Evolutionary conservation across 1,284 basidiomycete genomes (phyloP).

Genomic region (Erythrobasidium hasegawianum): DNA sequence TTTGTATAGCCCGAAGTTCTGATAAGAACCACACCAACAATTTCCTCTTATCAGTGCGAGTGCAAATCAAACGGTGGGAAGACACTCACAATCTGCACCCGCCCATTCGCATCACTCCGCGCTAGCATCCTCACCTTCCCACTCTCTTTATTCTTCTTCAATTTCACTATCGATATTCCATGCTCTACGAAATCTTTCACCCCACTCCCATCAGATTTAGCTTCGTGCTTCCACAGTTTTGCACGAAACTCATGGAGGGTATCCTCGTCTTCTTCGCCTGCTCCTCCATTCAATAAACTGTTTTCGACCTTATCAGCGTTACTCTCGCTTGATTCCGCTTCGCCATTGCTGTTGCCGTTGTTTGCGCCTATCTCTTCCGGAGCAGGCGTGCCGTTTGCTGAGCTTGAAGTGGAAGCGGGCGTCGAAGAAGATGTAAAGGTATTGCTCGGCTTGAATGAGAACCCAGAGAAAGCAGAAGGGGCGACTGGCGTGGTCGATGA

Average conservation of each 20-base stretch:
- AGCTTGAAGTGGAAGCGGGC: conserved; percentile 1
- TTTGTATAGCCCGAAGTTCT: conserved; percentile 40
- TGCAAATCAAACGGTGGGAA: too few species aligned
- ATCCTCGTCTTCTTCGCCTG: conserved; percentile 35
- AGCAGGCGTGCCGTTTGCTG: conserved; percentile 22
- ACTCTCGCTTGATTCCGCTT: neutral
- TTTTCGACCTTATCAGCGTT: conserved; percentile 6
- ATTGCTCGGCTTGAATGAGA: neutral
- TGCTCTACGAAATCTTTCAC: conserved; percentile 22
- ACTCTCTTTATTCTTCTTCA: conserved; percentile 39
- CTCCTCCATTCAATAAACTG: conserved; percentile 20
- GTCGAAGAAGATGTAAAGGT: neutral
- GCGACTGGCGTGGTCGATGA: neutral
- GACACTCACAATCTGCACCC: conserved; percentile 39
- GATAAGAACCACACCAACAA: neutral
- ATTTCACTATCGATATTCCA: conserved; percentile 36
- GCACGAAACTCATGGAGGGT: conserved; percentile 26
- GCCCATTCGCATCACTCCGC: conserved; percentile 40
- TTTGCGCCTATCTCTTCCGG: neutral
- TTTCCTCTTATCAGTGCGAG: neutral
- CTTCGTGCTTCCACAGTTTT: conserved; percentile 33
- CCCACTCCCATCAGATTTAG: conserved; percentile 5
- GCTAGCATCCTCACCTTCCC: conserved; percentile 40
- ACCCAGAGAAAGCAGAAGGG: conserved; percentile 1
- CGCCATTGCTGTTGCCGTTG: neutral